Evolutionary conservation across 148 eudicot genomes (phyloP), one percentile per base, ranked within the genome.

Genomic region (Nyssa sinensis): DNA sequence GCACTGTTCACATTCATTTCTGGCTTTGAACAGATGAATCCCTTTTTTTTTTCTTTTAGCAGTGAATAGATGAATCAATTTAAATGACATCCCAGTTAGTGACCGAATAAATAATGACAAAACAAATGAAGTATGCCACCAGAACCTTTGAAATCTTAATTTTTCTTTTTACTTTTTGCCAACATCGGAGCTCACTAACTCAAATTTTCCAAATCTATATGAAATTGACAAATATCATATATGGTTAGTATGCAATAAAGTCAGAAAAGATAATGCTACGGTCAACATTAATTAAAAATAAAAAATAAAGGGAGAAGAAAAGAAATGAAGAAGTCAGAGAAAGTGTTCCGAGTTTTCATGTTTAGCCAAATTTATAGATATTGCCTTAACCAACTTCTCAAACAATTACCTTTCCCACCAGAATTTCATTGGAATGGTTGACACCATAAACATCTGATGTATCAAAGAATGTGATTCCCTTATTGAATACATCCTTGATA

Each of bases 371-470:
- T 44, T 9, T 39, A 39, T 39, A 7, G 44, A 12, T 39, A 17
- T 19, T 39, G 44, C 44, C 17, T 17, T 49, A 49, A 4, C 14
- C 19, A 49, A 49, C 12, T 49, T 49, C 14, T 14, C 24, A 55
- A 1, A 17, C 17, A 17, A 55, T 55, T 79, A 85, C 88, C 88
- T 85, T 85, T 35, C 85, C 85, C 70, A 85, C 80, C 5, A 85
- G 63, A 31, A 79, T 77, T 80, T 85, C 88, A 64, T 85, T 85
- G 31, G 78, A 41, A 63, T 65, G 62, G 62, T 55, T 24, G 6
- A 77, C 85, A 12, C 85, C 88, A 80, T 85, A 85, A 27, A 77
- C 77, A 77, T 85, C 85, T 32, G 88, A 77, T 19, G 88, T 82
- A 60, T 85, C 88, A 63, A 82, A 82, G 72, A 85, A 85, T 27